Evolutionary conservation across 805 yeast species (phyloP).

Genomic region (Nakazawaea populi): DNA sequence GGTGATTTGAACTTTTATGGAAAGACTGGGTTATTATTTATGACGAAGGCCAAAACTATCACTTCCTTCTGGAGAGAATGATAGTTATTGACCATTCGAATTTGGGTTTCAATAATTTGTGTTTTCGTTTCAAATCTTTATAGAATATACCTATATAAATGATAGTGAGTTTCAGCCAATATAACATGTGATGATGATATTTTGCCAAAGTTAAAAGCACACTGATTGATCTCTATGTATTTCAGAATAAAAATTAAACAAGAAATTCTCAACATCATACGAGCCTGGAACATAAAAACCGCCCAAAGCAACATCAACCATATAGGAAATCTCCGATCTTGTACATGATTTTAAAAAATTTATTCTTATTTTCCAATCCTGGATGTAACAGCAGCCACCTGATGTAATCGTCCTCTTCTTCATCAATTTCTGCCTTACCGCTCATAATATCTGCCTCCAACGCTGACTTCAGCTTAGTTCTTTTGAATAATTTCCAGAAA

Average conservation of each 20-base stretch:
- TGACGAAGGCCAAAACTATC: constrained; percentile 72
- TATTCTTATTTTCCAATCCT: constrained; percentile 3
- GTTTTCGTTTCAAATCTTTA: not conserved
- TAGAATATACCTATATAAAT: not conserved
- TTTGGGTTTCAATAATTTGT: not conserved
- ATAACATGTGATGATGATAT: too few species aligned
- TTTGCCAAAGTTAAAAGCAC: too few species aligned
- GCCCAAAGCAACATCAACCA: not conserved
- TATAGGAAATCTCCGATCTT: constrained; percentile 3
- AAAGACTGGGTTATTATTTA: constrained; percentile 62
- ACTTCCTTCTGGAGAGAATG: constrained; percentile 55
- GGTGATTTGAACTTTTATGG: constrained; percentile 81
- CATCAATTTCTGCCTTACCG: constrained; percentile 53
- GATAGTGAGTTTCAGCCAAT: not conserved
- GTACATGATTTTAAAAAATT: not conserved
- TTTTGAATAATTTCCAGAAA: constrained; percentile 46
- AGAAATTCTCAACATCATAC: too few species aligned
- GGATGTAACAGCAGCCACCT: constrained; percentile 1
- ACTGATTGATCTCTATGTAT: too few species aligned
- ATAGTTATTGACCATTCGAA: not conserved
- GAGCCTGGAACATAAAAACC: too few species aligned
- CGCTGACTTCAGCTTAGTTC: constrained; percentile 39
- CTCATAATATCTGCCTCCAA: constrained; percentile 46
- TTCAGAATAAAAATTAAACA: too few species aligned
- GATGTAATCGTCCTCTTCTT: constrained; percentile 36